Percentiles rank a stretch among this genome's conserved stretches.
These are phyloP conservation scores for Bruguiera hainesii DNA, from an alignment of 441 rosid species.

Conservation along the genomic window DNA sequence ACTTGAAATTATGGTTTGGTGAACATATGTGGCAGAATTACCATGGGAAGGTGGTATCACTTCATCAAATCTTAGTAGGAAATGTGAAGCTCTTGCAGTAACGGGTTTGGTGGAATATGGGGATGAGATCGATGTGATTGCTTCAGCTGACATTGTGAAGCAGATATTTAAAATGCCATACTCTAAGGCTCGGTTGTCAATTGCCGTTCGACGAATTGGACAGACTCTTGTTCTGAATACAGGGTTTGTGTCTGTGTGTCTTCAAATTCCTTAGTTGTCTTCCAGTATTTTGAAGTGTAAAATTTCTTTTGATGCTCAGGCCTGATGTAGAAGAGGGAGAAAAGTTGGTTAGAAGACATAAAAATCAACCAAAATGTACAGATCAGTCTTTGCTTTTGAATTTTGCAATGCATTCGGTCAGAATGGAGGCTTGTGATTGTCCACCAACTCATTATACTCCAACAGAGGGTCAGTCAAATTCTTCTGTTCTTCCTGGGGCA, in stretches of 20 bases:
- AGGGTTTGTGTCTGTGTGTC: constrained; percentile 50
- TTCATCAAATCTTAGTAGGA: constrained; percentile 61
- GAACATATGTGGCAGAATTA: constrained; percentile 45
- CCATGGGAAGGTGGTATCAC: constrained; percentile 60
- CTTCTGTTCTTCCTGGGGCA: constrained; percentile 61
- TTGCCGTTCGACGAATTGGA: constrained; percentile 89
- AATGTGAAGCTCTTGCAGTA: constrained; percentile 89
- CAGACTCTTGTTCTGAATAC: constrained; percentile 86
- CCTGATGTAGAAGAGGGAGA: constrained; percentile 96
- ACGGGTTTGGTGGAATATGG: constrained; percentile 91
- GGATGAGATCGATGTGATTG: constrained; percentile 91
- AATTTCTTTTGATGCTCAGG: constrained; percentile 38
- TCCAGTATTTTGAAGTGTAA: constrained; percentile 13
- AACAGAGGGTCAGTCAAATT: constrained; percentile 42
- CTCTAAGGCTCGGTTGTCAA: constrained; percentile 84
- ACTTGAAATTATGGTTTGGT: constrained; percentile 8
- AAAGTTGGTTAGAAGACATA: constrained; percentile 72
- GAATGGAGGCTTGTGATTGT: constrained; percentile 98
- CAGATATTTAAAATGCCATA: constrained; percentile 96
- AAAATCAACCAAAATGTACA: constrained; percentile 69
- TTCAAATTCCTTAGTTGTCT: constrained; percentile 2
- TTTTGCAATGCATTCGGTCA: constrained; percentile 97
- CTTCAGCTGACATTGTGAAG: constrained; percentile 85
- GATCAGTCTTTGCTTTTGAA: constrained; percentile 84
- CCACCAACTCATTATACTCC: constrained; percentile 65